Percentiles rank a stretch among this genome's conserved stretches.
Evolutionary conservation across 345 rosid species (phyloP).

Genomic region (Salix suchowensis): DNA sequence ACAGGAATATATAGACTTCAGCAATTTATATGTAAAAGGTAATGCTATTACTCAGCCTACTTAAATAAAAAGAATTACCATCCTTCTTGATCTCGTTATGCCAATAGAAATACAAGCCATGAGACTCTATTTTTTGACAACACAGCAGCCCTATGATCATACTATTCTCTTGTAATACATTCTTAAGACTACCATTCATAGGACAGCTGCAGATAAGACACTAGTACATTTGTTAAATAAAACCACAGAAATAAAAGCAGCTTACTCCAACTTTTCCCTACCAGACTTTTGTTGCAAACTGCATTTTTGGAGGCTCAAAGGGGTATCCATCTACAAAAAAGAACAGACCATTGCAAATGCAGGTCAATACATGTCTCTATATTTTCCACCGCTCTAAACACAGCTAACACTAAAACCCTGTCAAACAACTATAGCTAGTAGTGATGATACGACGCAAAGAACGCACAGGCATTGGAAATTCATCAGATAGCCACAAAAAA

Average conservation of each 20-base stretch:
- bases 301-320: constrained; percentile 99
- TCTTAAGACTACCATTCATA: background rate
- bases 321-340: constrained; percentile 89
- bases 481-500: background rate
- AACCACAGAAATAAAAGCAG: constrained; percentile 1
- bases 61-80: background rate
- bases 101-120: background rate
- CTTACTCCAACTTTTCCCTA: constrained; percentile 35
- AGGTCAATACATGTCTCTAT: background rate
- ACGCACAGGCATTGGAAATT: background rate
- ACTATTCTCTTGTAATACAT: background rate
- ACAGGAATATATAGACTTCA: background rate
- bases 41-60: background rate
- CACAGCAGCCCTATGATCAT: background rate
- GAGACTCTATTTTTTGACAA: background rate
- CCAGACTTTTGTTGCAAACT: constrained; percentile 96
- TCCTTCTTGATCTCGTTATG: background rate
- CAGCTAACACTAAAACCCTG: background rate
- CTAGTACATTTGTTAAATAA: background rate
- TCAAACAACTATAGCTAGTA: background rate
- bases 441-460: background rate
- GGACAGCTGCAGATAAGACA: background rate
- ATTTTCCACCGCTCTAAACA: background rate
- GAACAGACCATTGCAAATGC: constrained; percentile 10
- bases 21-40: background rate